phyloP scores from a whole-genome alignment of 176 grass and related monocot genomes.

The Elymus sibiricus region DNA sequence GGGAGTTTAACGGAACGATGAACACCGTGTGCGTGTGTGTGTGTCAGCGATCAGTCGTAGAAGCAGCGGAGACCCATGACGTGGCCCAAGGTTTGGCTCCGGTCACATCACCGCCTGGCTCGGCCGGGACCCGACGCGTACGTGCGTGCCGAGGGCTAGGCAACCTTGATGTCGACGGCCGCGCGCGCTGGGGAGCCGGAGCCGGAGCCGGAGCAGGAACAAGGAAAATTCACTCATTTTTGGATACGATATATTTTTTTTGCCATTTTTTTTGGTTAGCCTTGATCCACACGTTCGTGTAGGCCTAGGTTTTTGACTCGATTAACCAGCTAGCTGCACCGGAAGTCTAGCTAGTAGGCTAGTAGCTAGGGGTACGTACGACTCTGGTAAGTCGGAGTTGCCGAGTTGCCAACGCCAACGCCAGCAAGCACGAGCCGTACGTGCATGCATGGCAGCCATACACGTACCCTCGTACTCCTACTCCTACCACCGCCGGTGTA shows the following conservation, averaged over 20 bases:
- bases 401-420: neutral
- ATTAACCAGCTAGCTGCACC: neutral
- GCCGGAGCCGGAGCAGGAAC: neutral
- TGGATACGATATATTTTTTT: neutral
- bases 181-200: neutral
- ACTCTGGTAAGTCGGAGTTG: too few species aligned
- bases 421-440: neutral
- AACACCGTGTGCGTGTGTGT: too few species aligned
- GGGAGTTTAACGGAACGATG: too few species aligned
- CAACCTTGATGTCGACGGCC: neutral
- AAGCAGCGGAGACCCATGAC: neutral
- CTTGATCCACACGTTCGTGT: neutral
- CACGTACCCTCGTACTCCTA: neutral
- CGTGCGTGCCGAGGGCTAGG: neutral
- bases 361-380: too few species aligned
- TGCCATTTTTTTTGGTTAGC: too few species aligned
- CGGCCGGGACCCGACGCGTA: neutral
- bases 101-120: constrained; percentile 17
- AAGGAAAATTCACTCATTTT: neutral
- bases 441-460: neutral
- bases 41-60: neutral
- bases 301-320: neutral
- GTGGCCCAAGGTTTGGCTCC: constrained; percentile 26
- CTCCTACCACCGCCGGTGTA: neutral
- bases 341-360: neutral